phyloP scores from a whole-genome alignment of 768 basidiomycete genomes.

The Pholiota conissans region DNA sequence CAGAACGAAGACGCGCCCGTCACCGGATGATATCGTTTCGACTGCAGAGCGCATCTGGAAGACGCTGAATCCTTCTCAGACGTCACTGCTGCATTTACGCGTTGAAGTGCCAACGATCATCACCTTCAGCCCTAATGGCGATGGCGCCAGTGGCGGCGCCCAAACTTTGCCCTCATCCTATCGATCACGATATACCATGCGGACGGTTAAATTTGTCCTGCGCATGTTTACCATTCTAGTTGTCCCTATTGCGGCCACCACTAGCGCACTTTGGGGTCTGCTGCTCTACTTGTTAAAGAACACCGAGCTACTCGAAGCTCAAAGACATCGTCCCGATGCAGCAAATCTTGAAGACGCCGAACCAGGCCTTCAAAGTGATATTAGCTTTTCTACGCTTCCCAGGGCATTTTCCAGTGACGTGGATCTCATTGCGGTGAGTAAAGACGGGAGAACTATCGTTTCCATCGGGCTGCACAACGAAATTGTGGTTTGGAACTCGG shows the following conservation, averaged over 20 bases:
- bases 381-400: slow-evolving; percentile 72
- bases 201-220: slow-evolving; percentile 55
- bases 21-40: slow-evolving; percentile 32
- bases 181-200: slow-evolving; percentile 43
- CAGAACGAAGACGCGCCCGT: slow-evolving; percentile 28
- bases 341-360: slow-evolving; percentile 16
- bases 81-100: slow-evolving; percentile 70
- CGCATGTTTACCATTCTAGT: slow-evolving; percentile 84
- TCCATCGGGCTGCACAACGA: slow-evolving; percentile 81
- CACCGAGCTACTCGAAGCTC: slow-evolving; percentile 86
- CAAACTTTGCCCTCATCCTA: slow-evolving; percentile 17
- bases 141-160: slow-evolving; percentile 21
- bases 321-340: slow-evolving; percentile 59
- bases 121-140: slow-evolving; percentile 52
- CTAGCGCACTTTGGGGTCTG: slow-evolving; percentile 69
- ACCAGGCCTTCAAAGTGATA: slow-evolving; percentile 38
- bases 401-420: slow-evolving; percentile 82
- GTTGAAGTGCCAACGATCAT: slow-evolving; percentile 80
- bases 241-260: slow-evolving; percentile 81
- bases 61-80: slow-evolving; percentile 67
- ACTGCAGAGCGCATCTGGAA: slow-evolving; percentile 77
- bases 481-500: slow-evolving; percentile 65
- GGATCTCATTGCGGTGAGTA: slow-evolving; percentile 73
- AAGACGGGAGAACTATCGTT: slow-evolving; percentile 62
- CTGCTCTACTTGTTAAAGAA: slow-evolving; percentile 88